Evolutionary conservation across 306 rosid genomes (phyloP).

Genomic region (Psophocarpus tetragonolobus): DNA sequence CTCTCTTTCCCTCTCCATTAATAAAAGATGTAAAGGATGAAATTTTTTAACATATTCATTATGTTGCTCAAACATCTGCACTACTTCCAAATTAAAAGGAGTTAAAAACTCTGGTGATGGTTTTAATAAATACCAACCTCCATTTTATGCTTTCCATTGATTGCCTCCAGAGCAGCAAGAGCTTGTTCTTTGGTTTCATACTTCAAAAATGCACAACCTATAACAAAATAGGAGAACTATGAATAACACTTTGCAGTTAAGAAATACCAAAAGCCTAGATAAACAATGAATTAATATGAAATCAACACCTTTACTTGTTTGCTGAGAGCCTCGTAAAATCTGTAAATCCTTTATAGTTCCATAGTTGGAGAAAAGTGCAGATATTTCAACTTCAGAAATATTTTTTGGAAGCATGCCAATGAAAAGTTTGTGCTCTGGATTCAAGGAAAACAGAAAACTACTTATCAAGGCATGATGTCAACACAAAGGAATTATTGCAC

Average conservation of each 20-base stretch:
- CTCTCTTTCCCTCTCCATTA: conserved; percentile 14
- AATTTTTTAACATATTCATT: neutral
- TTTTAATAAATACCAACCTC: conserved; percentile 62
- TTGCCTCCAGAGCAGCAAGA: conserved; percentile 77
- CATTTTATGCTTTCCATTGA: conserved; percentile 92
- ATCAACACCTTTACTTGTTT: conserved; percentile 83
- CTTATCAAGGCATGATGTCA: conserved; percentile 23
- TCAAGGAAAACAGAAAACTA: conserved; percentile 30
- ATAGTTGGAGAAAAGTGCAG: conserved; percentile 68
- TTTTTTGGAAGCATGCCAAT: conserved; percentile 99
- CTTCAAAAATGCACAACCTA: conserved; percentile 97
- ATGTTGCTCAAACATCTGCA: neutral
- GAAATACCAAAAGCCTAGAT: conserved; percentile 1
- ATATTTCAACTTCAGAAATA: conserved; percentile 80
- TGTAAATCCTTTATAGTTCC: conserved; percentile 91
- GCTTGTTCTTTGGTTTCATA: conserved; percentile 97
- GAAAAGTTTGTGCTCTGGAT: conserved; percentile 92
- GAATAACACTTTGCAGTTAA: conserved; percentile 10
- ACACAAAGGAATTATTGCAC: conserved; percentile 17
- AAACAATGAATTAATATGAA: conserved; percentile 19
- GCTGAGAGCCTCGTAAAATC: conserved; percentile 92
- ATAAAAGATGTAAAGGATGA: neutral
- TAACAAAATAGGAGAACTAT: conserved; percentile 27
- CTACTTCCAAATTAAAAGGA: neutral
- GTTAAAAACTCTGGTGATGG: conserved; percentile 18